phyloP scores from a whole-genome alignment of 805 yeast species.

The Millerozyma acaciae region DNA sequence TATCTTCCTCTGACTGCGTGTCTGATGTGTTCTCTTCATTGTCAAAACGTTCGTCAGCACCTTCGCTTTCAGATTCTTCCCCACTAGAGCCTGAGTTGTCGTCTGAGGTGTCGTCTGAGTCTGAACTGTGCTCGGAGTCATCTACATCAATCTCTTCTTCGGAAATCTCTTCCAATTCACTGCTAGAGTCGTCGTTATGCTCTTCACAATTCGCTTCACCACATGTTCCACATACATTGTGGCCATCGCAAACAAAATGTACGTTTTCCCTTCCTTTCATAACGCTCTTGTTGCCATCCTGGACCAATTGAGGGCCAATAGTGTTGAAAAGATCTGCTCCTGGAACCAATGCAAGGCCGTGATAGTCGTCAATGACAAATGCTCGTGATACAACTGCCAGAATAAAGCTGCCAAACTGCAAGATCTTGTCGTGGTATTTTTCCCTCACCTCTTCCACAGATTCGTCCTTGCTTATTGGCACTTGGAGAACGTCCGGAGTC shows the following conservation, averaged over 20 bases:
- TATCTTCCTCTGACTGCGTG: conserved; percentile 17
- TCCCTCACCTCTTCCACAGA: conserved; percentile 13
- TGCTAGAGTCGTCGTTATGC: conserved; percentile 22
- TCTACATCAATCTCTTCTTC: conserved; percentile 8
- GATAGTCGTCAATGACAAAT: conserved; percentile 73
- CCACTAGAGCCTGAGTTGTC: conserved; percentile 7
- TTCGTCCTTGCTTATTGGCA: conserved; percentile 4
- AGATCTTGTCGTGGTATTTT: conserved; percentile 24
- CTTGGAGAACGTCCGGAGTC: conserved; percentile 35
- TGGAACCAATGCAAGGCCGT: conserved; percentile 77
- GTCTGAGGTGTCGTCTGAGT: conserved; percentile 6
- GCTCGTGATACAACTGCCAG: conserved; percentile 72
- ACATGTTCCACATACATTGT: conserved; percentile 26
- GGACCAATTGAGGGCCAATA: conserved; percentile 28
- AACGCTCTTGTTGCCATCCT: conserved; percentile 9
- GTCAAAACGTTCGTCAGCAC: conserved; percentile 18
- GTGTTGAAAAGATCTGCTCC: conserved; percentile 91
- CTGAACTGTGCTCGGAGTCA: conserved; percentile 12
- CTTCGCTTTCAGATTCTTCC: conserved; percentile 21
- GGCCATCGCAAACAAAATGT: conserved; percentile 51
- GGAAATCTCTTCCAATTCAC: conserved; percentile 10
- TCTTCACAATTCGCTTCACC: conserved; percentile 34
- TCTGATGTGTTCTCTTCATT: no score
- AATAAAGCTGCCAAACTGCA: conserved; percentile 52
- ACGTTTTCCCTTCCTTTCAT: conserved; percentile 47